A percentile compares a stretch with the other conserved stretches of the same genome.
Conservation (phyloP, 192 early-diverging fungal species). For the Podila minutissima region DNA sequence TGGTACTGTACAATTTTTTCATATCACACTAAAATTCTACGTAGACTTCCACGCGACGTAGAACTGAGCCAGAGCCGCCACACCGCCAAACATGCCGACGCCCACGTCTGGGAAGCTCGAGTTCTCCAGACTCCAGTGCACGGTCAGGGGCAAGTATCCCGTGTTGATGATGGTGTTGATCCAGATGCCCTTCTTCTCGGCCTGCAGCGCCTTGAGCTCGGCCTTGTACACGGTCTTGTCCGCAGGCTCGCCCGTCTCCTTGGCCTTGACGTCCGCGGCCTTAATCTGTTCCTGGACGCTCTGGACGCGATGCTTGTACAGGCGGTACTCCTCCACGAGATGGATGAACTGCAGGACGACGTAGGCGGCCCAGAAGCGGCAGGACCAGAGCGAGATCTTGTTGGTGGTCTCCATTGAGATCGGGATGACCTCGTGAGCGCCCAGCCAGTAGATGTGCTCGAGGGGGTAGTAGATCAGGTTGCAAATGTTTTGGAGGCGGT, state of each 20-base stretch:
- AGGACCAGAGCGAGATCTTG: slow-evolving; percentile 89
- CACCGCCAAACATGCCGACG: slow-evolving; percentile 93
- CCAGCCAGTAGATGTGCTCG: slow-evolving; percentile 97
- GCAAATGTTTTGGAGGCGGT: slow-evolving; percentile 86
- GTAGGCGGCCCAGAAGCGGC: slow-evolving; percentile 96
- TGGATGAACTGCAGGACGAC: slow-evolving; percentile 92
- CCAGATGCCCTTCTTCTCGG: slow-evolving; percentile 67
- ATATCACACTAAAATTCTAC: neutral
- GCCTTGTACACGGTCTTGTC: slow-evolving; percentile 64
- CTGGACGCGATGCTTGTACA: slow-evolving; percentile 60
- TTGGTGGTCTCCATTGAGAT: slow-evolving; percentile 80
- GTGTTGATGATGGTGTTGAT: slow-evolving; percentile 88
- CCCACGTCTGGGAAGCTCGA: slow-evolving; percentile 91
- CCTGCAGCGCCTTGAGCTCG: slow-evolving; percentile 69
- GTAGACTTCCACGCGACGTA: slow-evolving; percentile 85
- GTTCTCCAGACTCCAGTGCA: slow-evolving; percentile 92
- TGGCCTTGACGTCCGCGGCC: slow-evolving; percentile 62
- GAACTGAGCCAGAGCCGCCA: slow-evolving; percentile 89
- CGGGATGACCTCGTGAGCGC: slow-evolving; percentile 83
- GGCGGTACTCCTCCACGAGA: slow-evolving; percentile 73
- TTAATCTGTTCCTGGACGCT: slow-evolving; percentile 64
- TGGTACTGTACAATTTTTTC: too few relatives aligned
- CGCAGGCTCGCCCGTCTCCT: slow-evolving; percentile 52
- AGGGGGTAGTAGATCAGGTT: slow-evolving; percentile 95
- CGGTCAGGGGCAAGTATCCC: slow-evolving; percentile 90